Conservation (phyloP, 306 rosid genomes). For the Carpinus viminea region DNA sequence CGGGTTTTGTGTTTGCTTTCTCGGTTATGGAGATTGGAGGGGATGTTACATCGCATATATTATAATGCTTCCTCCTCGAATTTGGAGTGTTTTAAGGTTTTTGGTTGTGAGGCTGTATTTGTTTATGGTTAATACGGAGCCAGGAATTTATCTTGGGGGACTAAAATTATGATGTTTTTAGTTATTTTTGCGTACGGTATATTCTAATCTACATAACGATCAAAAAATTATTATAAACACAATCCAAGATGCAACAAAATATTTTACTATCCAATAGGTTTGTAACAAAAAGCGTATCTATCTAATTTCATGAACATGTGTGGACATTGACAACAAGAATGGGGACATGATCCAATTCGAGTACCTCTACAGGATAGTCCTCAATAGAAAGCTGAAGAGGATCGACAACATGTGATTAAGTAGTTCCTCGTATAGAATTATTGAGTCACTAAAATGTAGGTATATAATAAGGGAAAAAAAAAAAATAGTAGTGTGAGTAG, state of each 20-base stretch:
- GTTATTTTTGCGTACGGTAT: too few relatives aligned
- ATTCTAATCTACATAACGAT: not conserved
- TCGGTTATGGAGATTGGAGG: slow-evolving; percentile 8
- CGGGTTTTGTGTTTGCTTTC: slow-evolving; percentile 29
- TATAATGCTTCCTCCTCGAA: not conserved
- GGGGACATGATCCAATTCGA: too few relatives aligned
- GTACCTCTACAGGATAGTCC: too few relatives aligned
- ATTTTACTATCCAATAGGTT: not conserved
- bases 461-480: too few relatives aligned
- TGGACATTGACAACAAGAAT: too few relatives aligned
- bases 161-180: not conserved
- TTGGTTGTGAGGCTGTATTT: not conserved
- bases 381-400: too few relatives aligned
- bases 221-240: not conserved
- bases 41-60: not conserved
- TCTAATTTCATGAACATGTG: too few relatives aligned
- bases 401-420: too few relatives aligned
- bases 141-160: not conserved
- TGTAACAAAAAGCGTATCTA: not conserved
- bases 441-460: too few relatives aligned
- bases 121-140: not conserved
- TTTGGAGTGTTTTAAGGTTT: not conserved
- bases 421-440: too few relatives aligned
- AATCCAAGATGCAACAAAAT: not conserved
- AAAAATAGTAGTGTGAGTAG: too few relatives aligned